Base-by-base conservation (phyloP, 164 flowering plant species). In the Brasenia schreberi region DNA sequence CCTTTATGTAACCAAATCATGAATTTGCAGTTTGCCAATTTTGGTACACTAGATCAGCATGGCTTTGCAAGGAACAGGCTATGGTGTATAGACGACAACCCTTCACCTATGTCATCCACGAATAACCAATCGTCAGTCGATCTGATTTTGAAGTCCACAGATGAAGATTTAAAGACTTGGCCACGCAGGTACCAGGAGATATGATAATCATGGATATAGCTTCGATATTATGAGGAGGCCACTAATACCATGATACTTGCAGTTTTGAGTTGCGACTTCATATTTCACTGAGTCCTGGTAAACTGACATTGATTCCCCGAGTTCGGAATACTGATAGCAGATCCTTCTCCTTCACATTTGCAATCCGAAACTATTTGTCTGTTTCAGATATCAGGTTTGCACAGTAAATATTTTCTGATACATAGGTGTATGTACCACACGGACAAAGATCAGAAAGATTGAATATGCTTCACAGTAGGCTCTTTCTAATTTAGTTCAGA, bases 251-350 rank as follows among this genome's bases (percentile, higher is more conserved):
- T 67, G 18, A 39, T 77, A 27, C 11, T 62, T 72, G 71, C 85
- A 92, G 98, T 68, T 89, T 92, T 75, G 95, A 89, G 81, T 75
- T 89, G 76, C 87, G 96, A 66, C 81, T 92, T 66, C 88, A 92
- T 65, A 68, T 89, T 63, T 72, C 89, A 69, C 73, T 89, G 52
- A 69, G 74, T 76, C 78, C 88, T 69, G 87, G 88, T 60, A 87
- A 87, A 76, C 87, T 92, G 60, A 85, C 84, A 63, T 61, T 92
- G 80, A 85, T 85, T 66, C 88, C 98, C 67, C 91, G 96, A 17
- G 87, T 92, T 69, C 82, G 95, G 66, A 92, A 92, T 69, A 82
- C 76, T 1, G 93, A 89, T 66, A 81, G 16, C 80, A 89, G 78
- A 78, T 56, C 91, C 53, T 88, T 89, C 74, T 76, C 91, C 5